Evolutionary conservation across 2,329 filamentous ascomycete species (phyloP).

Genomic region (Conoideocrella luteorostrata): DNA sequence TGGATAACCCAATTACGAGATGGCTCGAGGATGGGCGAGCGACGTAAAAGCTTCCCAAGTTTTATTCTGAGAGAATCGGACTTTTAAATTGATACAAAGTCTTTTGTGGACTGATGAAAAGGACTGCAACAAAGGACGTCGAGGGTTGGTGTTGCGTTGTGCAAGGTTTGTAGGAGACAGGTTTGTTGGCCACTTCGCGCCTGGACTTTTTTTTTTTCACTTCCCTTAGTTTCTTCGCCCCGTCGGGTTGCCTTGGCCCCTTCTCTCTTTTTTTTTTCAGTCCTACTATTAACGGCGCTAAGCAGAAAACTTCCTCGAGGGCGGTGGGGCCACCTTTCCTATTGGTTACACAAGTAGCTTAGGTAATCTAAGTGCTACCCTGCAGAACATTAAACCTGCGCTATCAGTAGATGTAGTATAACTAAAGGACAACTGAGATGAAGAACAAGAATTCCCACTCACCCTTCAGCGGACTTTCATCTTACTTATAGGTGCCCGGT

Average conservation of each 20-base stretch:
- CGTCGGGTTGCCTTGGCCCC: constrained; percentile 10
- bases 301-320: constrained; percentile 9
- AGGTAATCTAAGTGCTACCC: constrained; percentile 2
- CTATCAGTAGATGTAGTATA: too few relatives aligned
- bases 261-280: constrained; percentile 15
- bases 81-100: background rate
- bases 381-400: background rate
- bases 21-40: too few relatives aligned
- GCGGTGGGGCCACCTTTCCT: background rate
- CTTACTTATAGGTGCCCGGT: too few relatives aligned
- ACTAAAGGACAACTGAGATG: too few relatives aligned
- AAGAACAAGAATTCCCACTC: too few relatives aligned
- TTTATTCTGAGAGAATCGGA: background rate
- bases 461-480: too few relatives aligned
- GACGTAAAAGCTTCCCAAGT: too few relatives aligned
- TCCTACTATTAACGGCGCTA: constrained; percentile 12
- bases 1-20: too few relatives aligned
- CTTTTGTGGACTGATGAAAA: constrained; percentile 19
- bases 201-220: constrained; percentile 20
- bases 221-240: constrained; percentile 7
- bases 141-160: constrained; percentile 9
- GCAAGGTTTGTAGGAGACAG: constrained; percentile 19
- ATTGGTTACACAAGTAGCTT: constrained; percentile 5
- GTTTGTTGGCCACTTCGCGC: constrained; percentile 9
- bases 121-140: constrained; percentile 18